A percentile compares a stretch with the other conserved stretches of the same genome.
Conservation (phyloP, 2,329 filamentous ascomycete genomes). For the Ascochyta pisi region DNA sequence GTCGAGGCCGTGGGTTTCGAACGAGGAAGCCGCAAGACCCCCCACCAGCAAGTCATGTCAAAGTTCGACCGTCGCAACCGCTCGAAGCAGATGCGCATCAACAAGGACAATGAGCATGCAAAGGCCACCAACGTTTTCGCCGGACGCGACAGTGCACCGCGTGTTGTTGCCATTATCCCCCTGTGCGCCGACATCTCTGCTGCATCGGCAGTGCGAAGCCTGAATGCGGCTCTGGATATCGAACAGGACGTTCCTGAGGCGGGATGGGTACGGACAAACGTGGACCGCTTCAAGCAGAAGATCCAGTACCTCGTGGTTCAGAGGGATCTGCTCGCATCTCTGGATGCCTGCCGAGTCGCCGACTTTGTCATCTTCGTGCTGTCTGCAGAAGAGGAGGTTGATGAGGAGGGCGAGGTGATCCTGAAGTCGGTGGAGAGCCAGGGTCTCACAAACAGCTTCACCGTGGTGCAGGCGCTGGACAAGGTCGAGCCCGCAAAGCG, state of each 20-base stretch:
- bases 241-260: slow-evolving; percentile 67
- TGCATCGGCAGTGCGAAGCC: slow-evolving; percentile 67
- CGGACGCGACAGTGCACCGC: slow-evolving; percentile 85
- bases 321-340: slow-evolving; percentile 74
- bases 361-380: slow-evolving; percentile 91
- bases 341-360: slow-evolving; percentile 86
- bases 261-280: slow-evolving; percentile 67
- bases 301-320: slow-evolving; percentile 81
- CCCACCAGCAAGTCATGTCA: slow-evolving; percentile 95
- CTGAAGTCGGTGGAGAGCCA: slow-evolving; percentile 89
- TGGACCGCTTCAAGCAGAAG: slow-evolving; percentile 95
- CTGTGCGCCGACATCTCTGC: slow-evolving; percentile 77
- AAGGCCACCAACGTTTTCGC: slow-evolving; percentile 81
- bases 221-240: slow-evolving; percentile 83
- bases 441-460: slow-evolving; percentile 91
- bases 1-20: slow-evolving; percentile 68
- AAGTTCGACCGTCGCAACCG: slow-evolving; percentile 96
- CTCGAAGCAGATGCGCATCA: slow-evolving; percentile 84
- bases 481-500: slow-evolving; percentile 81
- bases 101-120: slow-evolving; percentile 83
- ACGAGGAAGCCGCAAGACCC: slow-evolving; percentile 79
- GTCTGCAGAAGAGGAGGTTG: slow-evolving; percentile 82
- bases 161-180: slow-evolving; percentile 87
- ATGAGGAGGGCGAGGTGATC: slow-evolving; percentile 82
- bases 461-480: slow-evolving; percentile 80